Percentiles rank a stretch among this genome's conserved stretches.
These are phyloP conservation scores for Hymenoscyphus linearis DNA, from an alignment of 2,329 filamentous ascomycete genomes.

Conservation along the genomic window DNA sequence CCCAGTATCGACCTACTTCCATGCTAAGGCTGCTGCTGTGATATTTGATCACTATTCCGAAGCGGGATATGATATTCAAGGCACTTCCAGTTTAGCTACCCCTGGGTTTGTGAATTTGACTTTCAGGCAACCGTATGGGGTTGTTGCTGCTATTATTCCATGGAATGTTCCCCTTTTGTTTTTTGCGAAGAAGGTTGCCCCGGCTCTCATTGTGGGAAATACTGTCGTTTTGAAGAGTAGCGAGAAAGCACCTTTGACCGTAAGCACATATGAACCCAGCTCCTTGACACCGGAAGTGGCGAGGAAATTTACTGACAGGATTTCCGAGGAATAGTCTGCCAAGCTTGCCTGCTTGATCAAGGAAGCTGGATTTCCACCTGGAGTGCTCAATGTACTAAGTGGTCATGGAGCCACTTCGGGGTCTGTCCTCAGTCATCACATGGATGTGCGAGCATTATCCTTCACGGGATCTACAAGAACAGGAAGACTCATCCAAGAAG, in stretches of 20 bases:
- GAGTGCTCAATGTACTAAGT: slow-evolving; percentile 37
- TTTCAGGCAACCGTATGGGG: slow-evolving; percentile 67
- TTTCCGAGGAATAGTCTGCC: slow-evolving; percentile 44
- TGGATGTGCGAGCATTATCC: slow-evolving; percentile 38
- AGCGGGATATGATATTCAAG: slow-evolving; percentile 33
- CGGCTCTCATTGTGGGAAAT: slow-evolving; percentile 55
- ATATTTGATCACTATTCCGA: slow-evolving; percentile 30
- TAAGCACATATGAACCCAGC: background rate
- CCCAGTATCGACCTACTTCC: slow-evolving; percentile 30
- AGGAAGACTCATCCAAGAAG: slow-evolving; percentile 66
- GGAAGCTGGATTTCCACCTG: slow-evolving; percentile 39
- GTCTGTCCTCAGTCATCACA: slow-evolving; percentile 27
- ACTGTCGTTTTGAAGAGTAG: slow-evolving; percentile 57
- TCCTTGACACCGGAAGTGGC: background rate
- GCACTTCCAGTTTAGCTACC: slow-evolving; percentile 31
- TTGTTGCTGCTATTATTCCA: slow-evolving; percentile 67
- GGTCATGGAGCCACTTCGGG: slow-evolving; percentile 31
- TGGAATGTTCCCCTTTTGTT: slow-evolving; percentile 78
- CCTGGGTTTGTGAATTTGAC: slow-evolving; percentile 68
- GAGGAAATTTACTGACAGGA: slow-evolving; percentile 50
- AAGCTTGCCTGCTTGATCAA: slow-evolving; percentile 33
- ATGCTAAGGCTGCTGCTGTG: slow-evolving; percentile 21
- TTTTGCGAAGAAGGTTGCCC: slow-evolving; percentile 70
- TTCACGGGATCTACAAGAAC: slow-evolving; percentile 70
- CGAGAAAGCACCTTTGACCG: slow-evolving; percentile 58